Conservation (phyloP, 1,139 yeast genomes). For the Suhomyces terraborum region DNA sequence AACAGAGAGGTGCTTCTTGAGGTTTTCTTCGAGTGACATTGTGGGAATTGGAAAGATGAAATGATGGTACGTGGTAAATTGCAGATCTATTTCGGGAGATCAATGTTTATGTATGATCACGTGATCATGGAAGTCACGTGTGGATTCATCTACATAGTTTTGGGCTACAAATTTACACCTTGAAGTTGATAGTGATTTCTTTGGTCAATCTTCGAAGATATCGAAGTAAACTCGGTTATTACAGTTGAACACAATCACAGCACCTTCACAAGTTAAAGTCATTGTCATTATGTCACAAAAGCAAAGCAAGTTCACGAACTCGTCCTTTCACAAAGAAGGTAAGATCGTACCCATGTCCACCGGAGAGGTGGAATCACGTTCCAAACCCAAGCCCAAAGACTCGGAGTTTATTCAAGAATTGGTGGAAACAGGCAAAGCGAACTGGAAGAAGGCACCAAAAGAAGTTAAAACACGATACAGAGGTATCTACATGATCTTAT, state of each 20-base stretch:
- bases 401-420: slow-evolving; percentile 40
- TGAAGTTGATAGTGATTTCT: too few species aligned
- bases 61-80: too few species aligned
- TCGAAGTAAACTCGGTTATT: too few species aligned
- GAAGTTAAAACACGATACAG: slow-evolving; percentile 41
- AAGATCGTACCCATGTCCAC: slow-evolving; percentile 19
- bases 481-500: slow-evolving; percentile 42
- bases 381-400: slow-evolving; percentile 23
- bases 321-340: slow-evolving; percentile 39
- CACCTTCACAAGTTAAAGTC: neutral
- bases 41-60: too few species aligned
- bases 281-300: slow-evolving; percentile 8
- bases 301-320: slow-evolving; percentile 24
- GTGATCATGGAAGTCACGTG: too few species aligned
- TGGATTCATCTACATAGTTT: too few species aligned
- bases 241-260: too few species aligned
- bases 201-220: too few species aligned
- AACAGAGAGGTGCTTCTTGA: slow-evolving; percentile 14
- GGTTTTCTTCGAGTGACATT: slow-evolving; percentile 16
- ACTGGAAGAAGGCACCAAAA: slow-evolving; percentile 50
- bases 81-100: slow-evolving; percentile 4
- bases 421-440: slow-evolving; percentile 43
- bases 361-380: slow-evolving; percentile 12
- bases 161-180: too few species aligned
- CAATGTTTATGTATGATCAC: too few species aligned